Conservation (phyloP, 2,329 filamentous ascomycete species). For the Calcarisporium arbuscula region DNA sequence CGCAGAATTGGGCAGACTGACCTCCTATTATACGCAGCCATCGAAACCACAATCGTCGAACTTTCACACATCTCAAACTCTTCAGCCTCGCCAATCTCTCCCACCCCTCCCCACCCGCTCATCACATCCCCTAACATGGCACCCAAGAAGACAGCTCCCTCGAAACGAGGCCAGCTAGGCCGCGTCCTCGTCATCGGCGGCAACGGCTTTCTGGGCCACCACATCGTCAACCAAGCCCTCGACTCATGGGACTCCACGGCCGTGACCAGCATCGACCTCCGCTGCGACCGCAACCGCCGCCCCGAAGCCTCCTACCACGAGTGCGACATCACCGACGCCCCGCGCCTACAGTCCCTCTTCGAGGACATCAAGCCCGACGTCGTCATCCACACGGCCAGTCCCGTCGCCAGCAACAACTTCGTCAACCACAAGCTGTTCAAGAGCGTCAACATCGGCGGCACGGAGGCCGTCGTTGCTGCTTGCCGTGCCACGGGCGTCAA, state of each 20-base stretch:
- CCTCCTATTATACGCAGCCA: too few species aligned
- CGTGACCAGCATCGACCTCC: constrained; percentile 68
- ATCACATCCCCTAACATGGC: too few species aligned
- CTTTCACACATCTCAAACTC: too few species aligned
- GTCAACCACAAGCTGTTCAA: constrained; percentile 58
- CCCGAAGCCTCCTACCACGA: constrained; percentile 58
- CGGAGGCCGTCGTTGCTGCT: constrained; percentile 68
- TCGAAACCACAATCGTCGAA: too few species aligned
- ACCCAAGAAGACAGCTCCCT: too few species aligned
- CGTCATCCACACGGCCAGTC: constrained; percentile 86
- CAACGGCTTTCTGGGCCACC: constrained; percentile 78
- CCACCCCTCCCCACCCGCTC: too few species aligned
- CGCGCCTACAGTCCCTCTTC: constrained; percentile 58
- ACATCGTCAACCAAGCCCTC: constrained; percentile 69
- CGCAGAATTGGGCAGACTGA: too few species aligned
- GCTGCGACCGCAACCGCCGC: constrained; percentile 62
- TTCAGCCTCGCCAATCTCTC: too few species aligned
- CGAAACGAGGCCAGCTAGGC: constrained; percentile 47
- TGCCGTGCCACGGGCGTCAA: constrained; percentile 65
- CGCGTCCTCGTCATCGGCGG: constrained; percentile 74
- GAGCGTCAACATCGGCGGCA: constrained; percentile 85
- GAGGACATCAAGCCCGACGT: constrained; percentile 64
- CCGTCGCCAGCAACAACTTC: constrained; percentile 48
- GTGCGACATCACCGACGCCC: constrained; percentile 67
- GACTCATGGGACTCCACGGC: constrained; percentile 41